These are phyloP conservation scores for Ormosia semicastrata DNA, from an alignment of 306 rosid species.

Conservation along the genomic window DNA sequence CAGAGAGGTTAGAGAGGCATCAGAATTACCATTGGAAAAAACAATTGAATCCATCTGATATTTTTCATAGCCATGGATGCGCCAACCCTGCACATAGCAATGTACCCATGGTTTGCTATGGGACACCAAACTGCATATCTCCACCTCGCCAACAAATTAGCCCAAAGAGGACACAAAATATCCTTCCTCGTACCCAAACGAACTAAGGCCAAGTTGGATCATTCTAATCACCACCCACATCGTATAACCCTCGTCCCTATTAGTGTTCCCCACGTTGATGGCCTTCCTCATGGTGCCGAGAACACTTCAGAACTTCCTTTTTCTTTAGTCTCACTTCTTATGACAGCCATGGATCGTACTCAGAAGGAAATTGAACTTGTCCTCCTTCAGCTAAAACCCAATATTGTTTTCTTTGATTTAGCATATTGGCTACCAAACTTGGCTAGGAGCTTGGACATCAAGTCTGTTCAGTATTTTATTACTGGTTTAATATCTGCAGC, in stretches of 20 bases:
- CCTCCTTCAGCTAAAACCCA: slow-evolving; percentile 16
- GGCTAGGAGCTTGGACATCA: slow-evolving; percentile 17
- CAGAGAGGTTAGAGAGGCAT: no score
- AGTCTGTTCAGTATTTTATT: background rate
- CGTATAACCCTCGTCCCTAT: slow-evolving; percentile 27
- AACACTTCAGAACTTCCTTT: slow-evolving; percentile 29
- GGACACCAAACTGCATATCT: slow-evolving; percentile 36
- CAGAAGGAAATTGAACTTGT: slow-evolving; percentile 10
- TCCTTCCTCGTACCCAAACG: slow-evolving; percentile 33
- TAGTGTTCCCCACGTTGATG: slow-evolving; percentile 27
- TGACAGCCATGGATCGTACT: slow-evolving; percentile 37
- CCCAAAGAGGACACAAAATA: slow-evolving; percentile 32
- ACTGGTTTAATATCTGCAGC: no score
- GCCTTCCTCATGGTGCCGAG: slow-evolving; percentile 27
- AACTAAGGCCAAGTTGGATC: slow-evolving; percentile 18
- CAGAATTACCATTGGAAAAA: no score
- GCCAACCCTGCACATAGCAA: slow-evolving; percentile 25
- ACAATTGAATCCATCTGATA: no score
- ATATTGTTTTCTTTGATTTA: slow-evolving; percentile 37
- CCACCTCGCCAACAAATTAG: slow-evolving; percentile 39
- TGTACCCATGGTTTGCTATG: slow-evolving; percentile 46
- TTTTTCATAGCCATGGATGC: slow-evolving; percentile 16
- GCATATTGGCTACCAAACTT: slow-evolving; percentile 25
- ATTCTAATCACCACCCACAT: slow-evolving; percentile 23
- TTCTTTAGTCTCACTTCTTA: slow-evolving; percentile 8